These are phyloP conservation scores for Hymenoscyphus fructigenus DNA, from an alignment of 2,329 filamentous ascomycete genomes.

Conservation along the genomic window DNA sequence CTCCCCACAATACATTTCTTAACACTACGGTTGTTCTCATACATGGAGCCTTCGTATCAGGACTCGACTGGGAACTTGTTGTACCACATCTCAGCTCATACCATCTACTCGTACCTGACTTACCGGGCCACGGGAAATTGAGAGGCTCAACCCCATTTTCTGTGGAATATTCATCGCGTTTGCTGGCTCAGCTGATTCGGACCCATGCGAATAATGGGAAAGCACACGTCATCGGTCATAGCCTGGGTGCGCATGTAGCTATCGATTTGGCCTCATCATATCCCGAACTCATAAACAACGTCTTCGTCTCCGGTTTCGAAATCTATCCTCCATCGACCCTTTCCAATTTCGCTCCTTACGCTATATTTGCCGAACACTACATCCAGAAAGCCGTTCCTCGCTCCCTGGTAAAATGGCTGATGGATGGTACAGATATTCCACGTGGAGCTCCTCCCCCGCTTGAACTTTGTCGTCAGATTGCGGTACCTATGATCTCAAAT, in stretches of 20 bases:
- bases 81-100: neutral
- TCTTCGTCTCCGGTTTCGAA: neutral
- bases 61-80: neutral
- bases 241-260: neutral
- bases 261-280: slow-evolving; percentile 1
- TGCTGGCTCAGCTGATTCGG: neutral
- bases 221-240: slow-evolving; percentile 1
- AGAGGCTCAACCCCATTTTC: neutral
- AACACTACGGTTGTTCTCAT: neutral
- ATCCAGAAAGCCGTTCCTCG: too few species aligned
- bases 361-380: too few species aligned
- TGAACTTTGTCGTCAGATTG: too few species aligned
- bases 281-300: neutral
- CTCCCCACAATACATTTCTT: neutral
- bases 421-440: too few species aligned
- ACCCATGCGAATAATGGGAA: slow-evolving; percentile 2
- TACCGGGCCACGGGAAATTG: neutral
- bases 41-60: neutral
- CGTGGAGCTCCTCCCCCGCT: too few species aligned
- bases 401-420: too few species aligned
- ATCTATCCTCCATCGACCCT: too few species aligned
- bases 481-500: too few species aligned
- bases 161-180: neutral
- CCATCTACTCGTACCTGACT: neutral
- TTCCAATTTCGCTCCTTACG: too few species aligned